Evolutionary conservation across 2,329 filamentous ascomycete species (phyloP), one percentile per base, ranked within the genome.

Genomic region (Claviceps sp.): DNA sequence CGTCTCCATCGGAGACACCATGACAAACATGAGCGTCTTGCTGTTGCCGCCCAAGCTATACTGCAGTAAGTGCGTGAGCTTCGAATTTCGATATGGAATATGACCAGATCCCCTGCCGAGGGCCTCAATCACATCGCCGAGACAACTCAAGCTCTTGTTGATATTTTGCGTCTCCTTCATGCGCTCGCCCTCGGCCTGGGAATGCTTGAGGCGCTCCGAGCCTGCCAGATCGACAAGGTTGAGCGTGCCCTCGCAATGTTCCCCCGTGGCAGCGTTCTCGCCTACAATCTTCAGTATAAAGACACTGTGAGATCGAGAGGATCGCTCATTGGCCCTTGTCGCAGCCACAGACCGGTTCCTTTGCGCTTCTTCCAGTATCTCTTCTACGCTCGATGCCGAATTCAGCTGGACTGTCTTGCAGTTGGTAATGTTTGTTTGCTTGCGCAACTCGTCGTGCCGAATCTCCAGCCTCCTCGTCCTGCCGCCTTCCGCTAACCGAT

Each of bases 21-120:
- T 97, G 65, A 97, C 89, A 67, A 98, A 95, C 93, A 98, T 98
- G 61, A 98, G 83, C 0, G 93, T 98, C 71, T 96, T 95, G 60
- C 86, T 93, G 67, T 95, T 96, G 16, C 93, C 93, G 4, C 93
- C 91, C 7, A 98, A 74, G 3, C 89, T 95, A 64, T 93, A 94
- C 78, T 97, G 89, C 40, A 98, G 77, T 47, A 98, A 77, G 64
- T 96, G 95, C 8, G 93, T 98, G 58, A 98, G 77, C 78, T 96
- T 97, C 60, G 88, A 95, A 70, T 97, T 97, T 51, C 93, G 77
- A 71, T 97, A 98, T 1, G 93, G 93, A 45, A 98, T 81, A 62
- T 96, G 91, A 5, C 78, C 79, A 52, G 85, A 87, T 37, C 88
- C 87, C 56, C 84, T 81, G 14, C 90, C 91, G n/a, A 98, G 77